A percentile compares a stretch with the other conserved stretches of the same genome.
phyloP scores from a whole-genome alignment of 805 yeast species.

The Suhomyces prunicola region DNA sequence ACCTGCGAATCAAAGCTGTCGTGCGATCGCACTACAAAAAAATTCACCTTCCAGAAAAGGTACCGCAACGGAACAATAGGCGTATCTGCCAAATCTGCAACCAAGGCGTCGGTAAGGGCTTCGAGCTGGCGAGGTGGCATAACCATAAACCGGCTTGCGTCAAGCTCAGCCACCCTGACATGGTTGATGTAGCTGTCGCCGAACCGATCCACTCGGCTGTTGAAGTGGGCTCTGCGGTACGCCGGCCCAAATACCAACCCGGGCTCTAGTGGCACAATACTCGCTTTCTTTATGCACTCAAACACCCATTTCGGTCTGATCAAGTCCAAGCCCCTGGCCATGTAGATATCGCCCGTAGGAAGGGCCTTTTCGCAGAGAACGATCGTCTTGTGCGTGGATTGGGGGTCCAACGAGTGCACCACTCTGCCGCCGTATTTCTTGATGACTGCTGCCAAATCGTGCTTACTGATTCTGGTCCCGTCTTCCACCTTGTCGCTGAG shows the following conservation, averaged over 20 bases:
- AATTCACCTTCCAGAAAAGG: slow-evolving; percentile 33
- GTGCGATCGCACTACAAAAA: slow-evolving; percentile 24
- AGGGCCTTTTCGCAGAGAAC: slow-evolving; percentile 25
- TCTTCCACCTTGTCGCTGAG: slow-evolving; percentile 46
- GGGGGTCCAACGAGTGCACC: slow-evolving; percentile 13
- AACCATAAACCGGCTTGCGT: slow-evolving; percentile 12
- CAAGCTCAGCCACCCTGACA: slow-evolving; percentile 13
- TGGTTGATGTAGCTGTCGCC: slow-evolving; percentile 59
- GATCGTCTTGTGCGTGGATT: slow-evolving; percentile 10
- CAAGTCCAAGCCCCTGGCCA: slow-evolving; percentile 51
- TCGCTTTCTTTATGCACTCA: slow-evolving; percentile 51
- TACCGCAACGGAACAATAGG: slow-evolving; percentile 20
- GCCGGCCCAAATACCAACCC: slow-evolving; percentile 43
- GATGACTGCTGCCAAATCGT: slow-evolving; percentile 37
- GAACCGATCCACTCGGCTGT: slow-evolving; percentile 46
- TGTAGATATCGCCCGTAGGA: slow-evolving; percentile 26
- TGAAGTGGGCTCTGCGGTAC: slow-evolving; percentile 10
- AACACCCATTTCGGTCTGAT: slow-evolving; percentile 69
- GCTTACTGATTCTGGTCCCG: slow-evolving; percentile 27
- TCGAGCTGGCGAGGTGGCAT: slow-evolving; percentile 12
- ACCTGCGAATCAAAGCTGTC: slow-evolving; percentile 4
- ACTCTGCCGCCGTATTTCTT: slow-evolving; percentile 52
- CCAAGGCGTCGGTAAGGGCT: slow-evolving; percentile 4
- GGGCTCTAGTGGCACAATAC: slow-evolving; percentile 57
- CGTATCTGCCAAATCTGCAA: slow-evolving; percentile 9